Percentiles rank a stretch among this genome's conserved stretches.
Evolutionary conservation across 2,329 filamentous ascomycete genomes (phyloP).

Genomic region (Westerdykella sp.): DNA sequence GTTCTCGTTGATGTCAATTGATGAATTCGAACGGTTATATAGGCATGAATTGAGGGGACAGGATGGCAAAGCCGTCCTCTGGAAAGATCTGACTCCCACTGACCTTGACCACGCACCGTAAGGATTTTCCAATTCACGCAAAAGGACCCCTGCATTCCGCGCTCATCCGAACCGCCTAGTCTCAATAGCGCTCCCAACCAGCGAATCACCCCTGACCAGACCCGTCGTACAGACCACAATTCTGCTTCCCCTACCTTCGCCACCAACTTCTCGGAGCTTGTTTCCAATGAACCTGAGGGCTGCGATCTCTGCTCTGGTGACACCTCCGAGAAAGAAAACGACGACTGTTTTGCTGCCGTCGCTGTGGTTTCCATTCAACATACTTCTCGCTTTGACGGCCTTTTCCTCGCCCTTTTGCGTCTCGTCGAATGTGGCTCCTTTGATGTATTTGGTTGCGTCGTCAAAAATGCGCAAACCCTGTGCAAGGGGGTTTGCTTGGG

Average conservation of each 20-base stretch:
- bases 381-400: slow-evolving; percentile 75
- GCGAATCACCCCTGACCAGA: slow-evolving; percentile 79
- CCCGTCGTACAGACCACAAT: slow-evolving; percentile 91
- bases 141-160: not conserved
- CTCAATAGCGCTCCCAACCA: slow-evolving; percentile 82
- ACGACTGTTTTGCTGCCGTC: slow-evolving; percentile 69
- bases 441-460: slow-evolving; percentile 78
- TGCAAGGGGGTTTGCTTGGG: slow-evolving; percentile 51
- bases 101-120: too few species aligned
- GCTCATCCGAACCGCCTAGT: slow-evolving; percentile 40
- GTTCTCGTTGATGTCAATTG: too few species aligned
- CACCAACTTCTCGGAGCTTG: slow-evolving; percentile 61
- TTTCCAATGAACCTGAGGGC: slow-evolving; percentile 84
- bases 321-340: slow-evolving; percentile 95
- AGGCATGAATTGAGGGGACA: too few species aligned
- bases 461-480: slow-evolving; percentile 93
- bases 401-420: slow-evolving; percentile 90
- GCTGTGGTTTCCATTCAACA: slow-evolving; percentile 61
- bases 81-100: too few species aligned
- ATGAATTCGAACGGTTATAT: too few species aligned
- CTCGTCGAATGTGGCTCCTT: slow-evolving; percentile 86
- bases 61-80: too few species aligned
- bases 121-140: too few species aligned
- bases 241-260: slow-evolving; percentile 62
- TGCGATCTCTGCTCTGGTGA: slow-evolving; percentile 94